Conservation (phyloP, 129 eudicot species). For the Artemisia tridentata region DNA sequence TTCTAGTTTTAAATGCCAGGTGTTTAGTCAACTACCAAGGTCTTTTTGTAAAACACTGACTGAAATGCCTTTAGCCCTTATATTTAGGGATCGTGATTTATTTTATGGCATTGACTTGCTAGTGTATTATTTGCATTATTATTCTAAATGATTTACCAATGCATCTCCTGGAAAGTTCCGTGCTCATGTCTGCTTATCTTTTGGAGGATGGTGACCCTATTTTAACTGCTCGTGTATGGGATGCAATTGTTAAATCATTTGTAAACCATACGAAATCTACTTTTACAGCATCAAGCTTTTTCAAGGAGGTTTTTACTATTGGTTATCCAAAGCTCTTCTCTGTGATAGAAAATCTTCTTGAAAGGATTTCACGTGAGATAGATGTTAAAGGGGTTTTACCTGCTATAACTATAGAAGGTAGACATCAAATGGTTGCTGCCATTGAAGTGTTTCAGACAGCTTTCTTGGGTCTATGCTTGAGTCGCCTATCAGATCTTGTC, state of each 20-base stretch:
- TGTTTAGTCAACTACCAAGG: not conserved
- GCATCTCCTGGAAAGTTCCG: not conserved
- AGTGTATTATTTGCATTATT: constrained; percentile 2
- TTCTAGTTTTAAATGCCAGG: not conserved
- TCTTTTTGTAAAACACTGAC: not conserved
- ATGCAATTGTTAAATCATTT: constrained; percentile 83
- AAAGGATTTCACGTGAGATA: constrained; percentile 90
- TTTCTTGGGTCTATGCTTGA: constrained; percentile 65
- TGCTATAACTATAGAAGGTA: constrained; percentile 73
- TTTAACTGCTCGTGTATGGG: constrained; percentile 92
- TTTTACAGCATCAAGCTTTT: constrained; percentile 89
- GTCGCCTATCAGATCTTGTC: constrained; percentile 89
- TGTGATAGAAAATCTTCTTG: constrained; percentile 78
- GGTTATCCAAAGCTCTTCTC: constrained; percentile 89
- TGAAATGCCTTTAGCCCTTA: not conserved
- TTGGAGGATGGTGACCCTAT: constrained; percentile 76
- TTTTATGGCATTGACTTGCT: not conserved
- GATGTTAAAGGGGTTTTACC: constrained; percentile 93
- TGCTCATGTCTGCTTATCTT: constrained; percentile 19
- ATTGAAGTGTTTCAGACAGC: constrained; percentile 79
- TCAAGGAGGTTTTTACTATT: constrained; percentile 70
- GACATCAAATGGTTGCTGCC: constrained; percentile 74
- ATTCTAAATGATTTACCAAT: constrained; percentile 6
- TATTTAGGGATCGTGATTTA: constrained; percentile 10
- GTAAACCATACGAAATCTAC: constrained; percentile 88